Conservation (phyloP, 139 green algal species). For the Coccomyxa sp. region DNA sequence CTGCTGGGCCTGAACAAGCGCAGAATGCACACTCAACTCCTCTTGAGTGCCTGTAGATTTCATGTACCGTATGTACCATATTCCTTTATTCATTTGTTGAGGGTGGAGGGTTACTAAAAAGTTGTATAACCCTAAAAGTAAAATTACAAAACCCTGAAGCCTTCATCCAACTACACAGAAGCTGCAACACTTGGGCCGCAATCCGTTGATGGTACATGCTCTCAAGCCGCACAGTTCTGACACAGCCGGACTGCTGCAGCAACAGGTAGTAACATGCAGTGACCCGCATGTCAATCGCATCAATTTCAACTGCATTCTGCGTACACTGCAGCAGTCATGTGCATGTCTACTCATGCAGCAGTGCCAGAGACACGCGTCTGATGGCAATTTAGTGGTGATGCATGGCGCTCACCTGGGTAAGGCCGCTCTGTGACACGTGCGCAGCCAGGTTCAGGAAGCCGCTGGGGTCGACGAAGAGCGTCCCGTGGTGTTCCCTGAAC, state of each 20-base stretch:
- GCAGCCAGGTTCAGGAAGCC: conserved; percentile 65
- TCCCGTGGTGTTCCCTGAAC: conserved; percentile 29
- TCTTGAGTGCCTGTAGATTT: neutral
- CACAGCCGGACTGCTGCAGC: no score
- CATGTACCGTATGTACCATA: neutral
- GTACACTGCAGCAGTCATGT: neutral
- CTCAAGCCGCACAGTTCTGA: no score
- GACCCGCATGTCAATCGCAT: no score
- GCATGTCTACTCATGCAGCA: neutral
- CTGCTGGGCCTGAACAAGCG: conserved; percentile 9
- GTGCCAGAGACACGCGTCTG: neutral
- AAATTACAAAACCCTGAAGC: no score
- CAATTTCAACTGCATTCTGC: no score
- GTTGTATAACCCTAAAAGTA: neutral
- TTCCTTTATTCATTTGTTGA: neutral
- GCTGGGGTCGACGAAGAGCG: conserved; percentile 55
- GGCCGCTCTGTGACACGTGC: conserved; percentile 24
- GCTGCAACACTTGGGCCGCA: neutral
- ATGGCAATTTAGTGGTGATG: neutral
- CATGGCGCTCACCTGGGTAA: conserved; percentile 30
- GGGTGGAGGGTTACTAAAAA: neutral
- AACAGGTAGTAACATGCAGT: no score
- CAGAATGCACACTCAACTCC: neutral
- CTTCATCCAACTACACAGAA: no score
- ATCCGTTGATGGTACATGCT: no score